These are phyloP conservation scores for Sclerospora graminicola DNA, from an alignment of 352 stramenopile genomes.

Conservation along the genomic window DNA sequence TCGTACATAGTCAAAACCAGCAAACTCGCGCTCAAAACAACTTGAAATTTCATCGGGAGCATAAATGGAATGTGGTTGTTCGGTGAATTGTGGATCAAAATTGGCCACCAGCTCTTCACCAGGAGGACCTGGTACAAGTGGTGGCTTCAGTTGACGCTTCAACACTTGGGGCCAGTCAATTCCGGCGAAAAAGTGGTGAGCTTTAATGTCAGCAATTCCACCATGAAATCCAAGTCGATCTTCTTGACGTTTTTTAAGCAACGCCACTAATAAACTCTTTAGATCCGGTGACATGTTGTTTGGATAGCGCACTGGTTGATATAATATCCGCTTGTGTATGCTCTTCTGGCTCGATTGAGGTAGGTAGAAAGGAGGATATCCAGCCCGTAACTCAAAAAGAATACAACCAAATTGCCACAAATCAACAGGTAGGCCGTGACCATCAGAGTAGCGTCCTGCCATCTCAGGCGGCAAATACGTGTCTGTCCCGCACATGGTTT, in stretches of 20 bases:
- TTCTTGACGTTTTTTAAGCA: slow-evolving; percentile 79
- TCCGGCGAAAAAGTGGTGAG: slow-evolving; percentile 67
- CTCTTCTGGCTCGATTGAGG: slow-evolving; percentile 82
- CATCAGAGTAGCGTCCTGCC: slow-evolving; percentile 54
- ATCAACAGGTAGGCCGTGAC: slow-evolving; percentile 86
- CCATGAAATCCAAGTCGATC: slow-evolving; percentile 54
- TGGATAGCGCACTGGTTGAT: slow-evolving; percentile 77
- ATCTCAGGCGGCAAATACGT: slow-evolving; percentile 88
- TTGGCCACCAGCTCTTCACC: slow-evolving; percentile 73
- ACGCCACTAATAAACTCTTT: slow-evolving; percentile 48
- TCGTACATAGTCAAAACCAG: slow-evolving; percentile 75
- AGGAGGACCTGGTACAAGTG: slow-evolving; percentile 45
- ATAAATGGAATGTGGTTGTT: slow-evolving; percentile 76
- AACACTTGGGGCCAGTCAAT: slow-evolving; percentile 72
- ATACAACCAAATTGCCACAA: slow-evolving; percentile 92
- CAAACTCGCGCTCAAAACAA: slow-evolving; percentile 71
- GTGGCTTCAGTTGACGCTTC: slow-evolving; percentile 45
- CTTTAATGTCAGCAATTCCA: slow-evolving; percentile 54
- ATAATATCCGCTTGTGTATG: slow-evolving; percentile 87
- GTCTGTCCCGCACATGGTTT: slow-evolving; percentile 86
- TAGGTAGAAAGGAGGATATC: slow-evolving; percentile 89
- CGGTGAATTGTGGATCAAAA: slow-evolving; percentile 81
- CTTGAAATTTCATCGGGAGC: slow-evolving; percentile 51
- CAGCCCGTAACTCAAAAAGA: slow-evolving; percentile 88
- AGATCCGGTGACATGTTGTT: slow-evolving; percentile 74